These are phyloP conservation scores for Candida pseudofarinosa DNA, from an alignment of 805 yeast genomes.

Conservation along the genomic window DNA sequence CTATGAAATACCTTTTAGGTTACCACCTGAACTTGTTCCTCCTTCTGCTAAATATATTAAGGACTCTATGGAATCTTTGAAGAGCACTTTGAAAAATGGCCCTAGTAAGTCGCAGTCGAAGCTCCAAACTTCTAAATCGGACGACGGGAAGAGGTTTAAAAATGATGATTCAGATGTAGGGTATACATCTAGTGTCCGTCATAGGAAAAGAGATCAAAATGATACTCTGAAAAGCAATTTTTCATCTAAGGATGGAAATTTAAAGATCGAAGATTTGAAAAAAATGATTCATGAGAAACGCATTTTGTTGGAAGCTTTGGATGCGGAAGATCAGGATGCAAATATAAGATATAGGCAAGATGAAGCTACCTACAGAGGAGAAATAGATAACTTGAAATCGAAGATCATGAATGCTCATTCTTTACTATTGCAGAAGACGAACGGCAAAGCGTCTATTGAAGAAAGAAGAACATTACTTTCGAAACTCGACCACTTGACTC, in stretches of 20 bases:
- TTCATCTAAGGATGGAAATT: constrained; percentile 26
- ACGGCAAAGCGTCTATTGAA: constrained; percentile 31
- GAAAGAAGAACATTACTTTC: constrained; percentile 50
- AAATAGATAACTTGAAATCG: constrained; percentile 61
- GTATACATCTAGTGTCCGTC: constrained; percentile 67
- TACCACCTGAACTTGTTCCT: constrained; percentile 89
- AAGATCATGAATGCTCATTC: constrained; percentile 50
- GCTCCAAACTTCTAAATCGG: constrained; percentile 25
- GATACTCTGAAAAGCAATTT: constrained; percentile 11
- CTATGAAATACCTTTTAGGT: constrained; percentile 69
- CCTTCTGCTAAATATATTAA: constrained; percentile 75
- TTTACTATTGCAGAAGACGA: constrained; percentile 25
- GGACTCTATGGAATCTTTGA: constrained; percentile 66
- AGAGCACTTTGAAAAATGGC: constrained; percentile 52
- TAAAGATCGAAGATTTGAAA: constrained; percentile 52
- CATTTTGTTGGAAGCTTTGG: constrained; percentile 65
- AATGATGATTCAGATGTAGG: constrained; percentile 69
- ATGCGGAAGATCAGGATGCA: constrained; percentile 56
- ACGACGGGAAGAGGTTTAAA: constrained; percentile 44
- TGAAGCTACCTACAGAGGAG: constrained; percentile 42
- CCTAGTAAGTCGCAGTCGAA: constrained; percentile 15
- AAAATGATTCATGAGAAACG: constrained; percentile 69
- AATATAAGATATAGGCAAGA: constrained; percentile 27
- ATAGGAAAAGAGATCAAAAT: constrained; percentile 35
- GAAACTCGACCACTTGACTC: constrained; percentile 57